Conservation (phyloP, 1,284 basidiomycete genomes). For the Trichosporon ovoides region DNA sequence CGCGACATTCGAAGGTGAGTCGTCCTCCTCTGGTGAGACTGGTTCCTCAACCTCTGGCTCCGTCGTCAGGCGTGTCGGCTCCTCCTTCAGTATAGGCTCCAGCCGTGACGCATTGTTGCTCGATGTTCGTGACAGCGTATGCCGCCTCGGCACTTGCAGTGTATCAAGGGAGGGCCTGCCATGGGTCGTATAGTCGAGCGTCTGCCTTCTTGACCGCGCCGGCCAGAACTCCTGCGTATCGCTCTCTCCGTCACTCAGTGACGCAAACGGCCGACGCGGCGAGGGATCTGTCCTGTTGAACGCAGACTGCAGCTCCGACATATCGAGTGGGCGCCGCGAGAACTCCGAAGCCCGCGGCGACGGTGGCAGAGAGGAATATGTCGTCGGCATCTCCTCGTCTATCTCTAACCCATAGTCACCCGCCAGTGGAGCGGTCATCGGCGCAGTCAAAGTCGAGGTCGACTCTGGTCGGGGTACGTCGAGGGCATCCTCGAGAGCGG, state of each 20-base stretch:
- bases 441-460: not conserved
- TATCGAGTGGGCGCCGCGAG: constrained; percentile 2
- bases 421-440: not conserved
- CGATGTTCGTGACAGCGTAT: not conserved
- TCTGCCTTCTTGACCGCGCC: constrained; percentile 13
- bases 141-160: not conserved
- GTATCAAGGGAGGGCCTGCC: not conserved
- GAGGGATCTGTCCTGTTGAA: not conserved
- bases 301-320: not conserved
- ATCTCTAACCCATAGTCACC: not conserved
- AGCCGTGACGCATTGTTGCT: not conserved
- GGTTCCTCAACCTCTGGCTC: constrained; percentile 3
- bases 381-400: constrained; percentile 18
- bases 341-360: constrained; percentile 24
- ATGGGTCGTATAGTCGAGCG: not conserved
- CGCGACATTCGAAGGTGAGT: not conserved
- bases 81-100: not conserved
- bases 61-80: not conserved
- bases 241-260: constrained; percentile 5
- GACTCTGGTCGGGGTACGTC: not conserved
- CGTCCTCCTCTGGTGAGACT: not conserved
- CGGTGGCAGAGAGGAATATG: constrained; percentile 43
- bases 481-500: constrained; percentile 5
- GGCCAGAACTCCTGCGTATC: constrained; percentile 17
- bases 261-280: not conserved